Percentiles rank a stretch among this genome's conserved stretches.
Conservation (phyloP, 495 filamentous ascomycete species). For the Podospora appendiculata region DNA sequence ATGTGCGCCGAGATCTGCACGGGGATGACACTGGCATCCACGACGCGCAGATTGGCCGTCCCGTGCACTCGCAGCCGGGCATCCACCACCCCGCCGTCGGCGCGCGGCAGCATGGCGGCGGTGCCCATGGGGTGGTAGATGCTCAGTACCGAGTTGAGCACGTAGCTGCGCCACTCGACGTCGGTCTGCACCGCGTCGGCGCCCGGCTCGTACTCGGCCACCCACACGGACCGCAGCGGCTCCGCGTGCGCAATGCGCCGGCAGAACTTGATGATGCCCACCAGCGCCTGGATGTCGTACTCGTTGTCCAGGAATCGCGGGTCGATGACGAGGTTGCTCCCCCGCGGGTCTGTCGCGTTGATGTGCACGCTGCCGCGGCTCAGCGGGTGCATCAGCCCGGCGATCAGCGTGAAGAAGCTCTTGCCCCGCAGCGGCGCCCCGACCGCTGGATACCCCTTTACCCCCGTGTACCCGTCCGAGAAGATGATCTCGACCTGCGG, state of each 20-base stretch:
- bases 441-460: slow-evolving; percentile 22
- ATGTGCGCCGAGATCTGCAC: slow-evolving; percentile 21
- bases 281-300: slow-evolving; percentile 14
- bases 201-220: slow-evolving; percentile 21
- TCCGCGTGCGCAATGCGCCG: slow-evolving; percentile 10
- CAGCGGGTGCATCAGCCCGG: slow-evolving; percentile 36
- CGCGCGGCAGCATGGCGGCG: slow-evolving; percentile 38
- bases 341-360: slow-evolving; percentile 5
- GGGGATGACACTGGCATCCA: slow-evolving; percentile 27
- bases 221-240: slow-evolving; percentile 15
- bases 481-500: slow-evolving; percentile 28
- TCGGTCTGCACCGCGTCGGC: slow-evolving; percentile 10
- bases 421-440: slow-evolving; percentile 19
- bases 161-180: slow-evolving; percentile 15
- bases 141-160: slow-evolving; percentile 7
- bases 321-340: slow-evolving; percentile 13
- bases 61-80: slow-evolving; percentile 37
- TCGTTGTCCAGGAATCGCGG: slow-evolving; percentile 17
- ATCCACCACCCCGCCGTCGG: slow-evolving; percentile 43
- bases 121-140: slow-evolving; percentile 35
- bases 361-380: slow-evolving; percentile 49
- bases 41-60: slow-evolving; percentile 22
- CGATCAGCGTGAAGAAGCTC: slow-evolving; percentile 34
- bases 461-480: slow-evolving; percentile 22
- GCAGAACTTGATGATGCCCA: slow-evolving; percentile 13